phyloP scores from a whole-genome alignment of 73 alveolate genomes.

The Paramecium octaurelia region DNA sequence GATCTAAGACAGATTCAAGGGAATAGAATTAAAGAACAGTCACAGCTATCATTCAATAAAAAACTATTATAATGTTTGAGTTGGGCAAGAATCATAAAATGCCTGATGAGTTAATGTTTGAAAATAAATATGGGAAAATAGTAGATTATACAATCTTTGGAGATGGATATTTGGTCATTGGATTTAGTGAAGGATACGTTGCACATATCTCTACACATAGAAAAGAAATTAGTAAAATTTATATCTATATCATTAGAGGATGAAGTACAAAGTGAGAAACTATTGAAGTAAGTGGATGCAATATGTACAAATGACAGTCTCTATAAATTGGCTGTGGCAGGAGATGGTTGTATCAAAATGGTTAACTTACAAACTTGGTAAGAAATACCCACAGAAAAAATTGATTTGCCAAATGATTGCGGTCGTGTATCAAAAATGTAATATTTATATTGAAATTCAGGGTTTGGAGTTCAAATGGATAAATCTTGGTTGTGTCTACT shows the following conservation, averaged over 20 bases:
- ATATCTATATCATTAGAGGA: constrained; percentile 62
- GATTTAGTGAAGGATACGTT: constrained; percentile 90
- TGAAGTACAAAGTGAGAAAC: constrained; percentile 76
- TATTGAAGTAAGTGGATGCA: constrained; percentile 86
- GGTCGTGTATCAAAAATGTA: constrained; percentile 50
- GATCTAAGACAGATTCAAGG: constrained; percentile 77
- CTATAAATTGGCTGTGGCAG: constrained; percentile 91
- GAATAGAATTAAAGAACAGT: constrained; percentile 80
- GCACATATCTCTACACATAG: constrained; percentile 86
- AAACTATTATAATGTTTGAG: constrained; percentile 82
- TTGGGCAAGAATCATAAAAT: constrained; percentile 71
- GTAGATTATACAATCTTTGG: constrained; percentile 90
- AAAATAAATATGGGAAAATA: constrained; percentile 92
- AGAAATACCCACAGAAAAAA: constrained; percentile 70
- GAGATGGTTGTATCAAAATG: constrained; percentile 82
- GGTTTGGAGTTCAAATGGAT: constrained; percentile 96
- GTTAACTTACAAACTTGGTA: constrained; percentile 75
- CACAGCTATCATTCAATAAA: constrained; percentile 86
- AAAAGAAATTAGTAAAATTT: constrained; percentile 59
- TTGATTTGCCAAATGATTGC: constrained; percentile 54
- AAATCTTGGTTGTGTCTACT: constrained; percentile 86
- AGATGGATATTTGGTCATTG: constrained; percentile 89
- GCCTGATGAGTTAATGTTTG: constrained; percentile 91
- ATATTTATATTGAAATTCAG: neutral
- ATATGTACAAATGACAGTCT: constrained; percentile 77